Base-by-base conservation (phyloP, 1,139 yeast species). In the Candida sojae region DNA sequence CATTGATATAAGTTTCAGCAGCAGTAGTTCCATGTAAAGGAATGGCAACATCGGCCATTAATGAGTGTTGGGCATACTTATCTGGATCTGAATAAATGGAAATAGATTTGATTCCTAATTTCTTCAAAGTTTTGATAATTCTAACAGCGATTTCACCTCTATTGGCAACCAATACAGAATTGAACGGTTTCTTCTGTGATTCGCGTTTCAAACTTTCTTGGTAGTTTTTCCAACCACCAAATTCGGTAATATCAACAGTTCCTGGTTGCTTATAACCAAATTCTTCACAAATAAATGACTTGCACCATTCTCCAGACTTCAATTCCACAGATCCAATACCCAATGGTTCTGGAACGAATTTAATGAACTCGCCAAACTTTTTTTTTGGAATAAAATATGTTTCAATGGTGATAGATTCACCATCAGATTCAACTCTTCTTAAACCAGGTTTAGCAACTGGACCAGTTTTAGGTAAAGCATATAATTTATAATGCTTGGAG, bases 61-160 rank as follows among this genome's bases (percentile, higher is more conserved):
- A 67, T 29, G 88, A 97, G 64, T 93, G 98, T 60, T 86, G 84
- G 10, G 98, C 86, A 60, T 88, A 89, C 60, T 87, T 80, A 64
- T 93, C 99, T 5, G 91, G 87, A 60, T 90, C 96, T 9, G 97
- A 88, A 68, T 88, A 93, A 43, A 93, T 86, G 2, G 98, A 95
- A 55, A 93, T 85, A 0, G 97, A 74, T 58, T 77, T 80, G 57
- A 93, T 88, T 3, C 84, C 83, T 58, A 92, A 67, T 64, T 85
- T 86, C 66, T 88, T 89, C 62, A 92, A 75, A 7, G 99, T 92
- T 63, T 82, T 86, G 62, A 92, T 89, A 57, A 93, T 88, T 64
- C 99, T 79, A 33, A 91, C 97, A 3, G 99, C 97, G 61, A 93
- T 93, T 70, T 93, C 99, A 64, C 99, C 99, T 70, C 99, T 83